These are phyloP conservation scores for Sugiyamaella sp. DNA, from an alignment of 1,139 yeast species.

Conservation along the genomic window DNA sequence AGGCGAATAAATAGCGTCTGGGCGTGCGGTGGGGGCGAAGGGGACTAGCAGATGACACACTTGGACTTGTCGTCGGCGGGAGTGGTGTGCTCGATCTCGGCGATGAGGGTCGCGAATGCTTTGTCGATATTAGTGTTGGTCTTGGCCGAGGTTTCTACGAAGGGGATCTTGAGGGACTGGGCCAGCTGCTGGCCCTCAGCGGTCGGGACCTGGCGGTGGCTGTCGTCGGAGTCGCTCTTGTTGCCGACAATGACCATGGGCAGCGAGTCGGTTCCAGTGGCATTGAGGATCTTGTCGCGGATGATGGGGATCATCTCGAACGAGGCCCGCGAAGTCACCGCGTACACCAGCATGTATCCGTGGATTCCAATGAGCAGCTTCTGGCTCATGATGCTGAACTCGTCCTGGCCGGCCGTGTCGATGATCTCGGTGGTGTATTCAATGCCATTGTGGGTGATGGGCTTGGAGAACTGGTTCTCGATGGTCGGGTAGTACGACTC, in stretches of 20 bases:
- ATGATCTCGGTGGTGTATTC: conserved; percentile 83
- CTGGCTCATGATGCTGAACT: conserved; percentile 80
- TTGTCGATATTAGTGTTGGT: conserved; percentile 64
- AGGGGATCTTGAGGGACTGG: conserved; percentile 60
- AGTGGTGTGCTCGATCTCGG: conserved; percentile 66
- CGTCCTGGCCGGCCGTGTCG: conserved; percentile 94
- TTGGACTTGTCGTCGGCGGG: conserved; percentile 50
- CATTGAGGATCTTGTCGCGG: conserved; percentile 80
- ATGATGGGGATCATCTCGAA: conserved; percentile 78
- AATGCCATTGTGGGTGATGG: conserved; percentile 68
- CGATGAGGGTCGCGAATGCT: conserved; percentile 68
- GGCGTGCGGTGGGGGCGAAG: neutral
- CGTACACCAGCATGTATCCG: conserved; percentile 81
- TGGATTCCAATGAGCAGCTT: conserved; percentile 83
- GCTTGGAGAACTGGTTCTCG: conserved; percentile 83
- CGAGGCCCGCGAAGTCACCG: conserved; percentile 77
- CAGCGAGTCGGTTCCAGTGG: conserved; percentile 68
- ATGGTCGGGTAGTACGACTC: conserved; percentile 93
- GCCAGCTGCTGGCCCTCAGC: conserved; percentile 71
- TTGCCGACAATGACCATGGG: conserved; percentile 88
- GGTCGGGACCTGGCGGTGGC: conserved; percentile 61
- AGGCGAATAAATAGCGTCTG: conserved; percentile 1
- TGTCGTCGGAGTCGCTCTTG: conserved; percentile 69
- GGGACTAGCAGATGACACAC: conserved; percentile 35
- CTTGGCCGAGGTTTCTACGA: conserved; percentile 85